Conservation (phyloP, 805 yeast genomes). For the Kazachstania psychrophila region DNA sequence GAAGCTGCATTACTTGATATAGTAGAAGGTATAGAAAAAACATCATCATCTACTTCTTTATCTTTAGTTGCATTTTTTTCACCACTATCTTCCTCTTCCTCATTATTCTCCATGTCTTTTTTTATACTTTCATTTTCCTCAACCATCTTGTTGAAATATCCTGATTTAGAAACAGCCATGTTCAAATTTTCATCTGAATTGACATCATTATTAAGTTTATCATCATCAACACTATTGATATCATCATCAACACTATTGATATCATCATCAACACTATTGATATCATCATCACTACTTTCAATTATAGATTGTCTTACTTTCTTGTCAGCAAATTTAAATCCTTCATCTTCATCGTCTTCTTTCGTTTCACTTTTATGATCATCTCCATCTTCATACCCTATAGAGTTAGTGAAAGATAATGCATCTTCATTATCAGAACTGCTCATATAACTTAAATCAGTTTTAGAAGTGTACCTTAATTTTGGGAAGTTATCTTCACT, state of each 20-base stretch:
- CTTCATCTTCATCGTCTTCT: slow-evolving; percentile 6
- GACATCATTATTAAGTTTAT: not conserved
- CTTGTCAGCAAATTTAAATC: slow-evolving; percentile 9
- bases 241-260: not conserved
- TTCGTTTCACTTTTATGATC: slow-evolving; percentile 1
- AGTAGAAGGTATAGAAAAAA: slow-evolving; percentile 1
- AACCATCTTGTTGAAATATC: slow-evolving; percentile 22
- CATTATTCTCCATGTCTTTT: not conserved
- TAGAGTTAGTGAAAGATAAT: slow-evolving; percentile 9
- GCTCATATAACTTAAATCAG: not conserved
- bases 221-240: not conserved
- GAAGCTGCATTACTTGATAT: not conserved
- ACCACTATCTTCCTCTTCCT: not conserved
- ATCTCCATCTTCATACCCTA: slow-evolving; percentile 6
- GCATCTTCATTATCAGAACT: slow-evolving; percentile 6
- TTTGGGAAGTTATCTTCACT: not conserved
- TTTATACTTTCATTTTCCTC: slow-evolving; percentile 5
- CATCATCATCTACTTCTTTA: not conserved
- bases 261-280: not conserved
- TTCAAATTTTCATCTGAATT: slow-evolving; percentile 9
- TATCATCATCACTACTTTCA: slow-evolving; percentile 13
- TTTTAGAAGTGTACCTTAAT: not conserved
- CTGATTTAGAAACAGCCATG: slow-evolving; percentile 16
- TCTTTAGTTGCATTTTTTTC: not conserved
- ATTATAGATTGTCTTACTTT: slow-evolving; percentile 11